phyloP scores from a whole-genome alignment of 192 early-diverging fungal species.

The Backusella parvicylindrica region DNA sequence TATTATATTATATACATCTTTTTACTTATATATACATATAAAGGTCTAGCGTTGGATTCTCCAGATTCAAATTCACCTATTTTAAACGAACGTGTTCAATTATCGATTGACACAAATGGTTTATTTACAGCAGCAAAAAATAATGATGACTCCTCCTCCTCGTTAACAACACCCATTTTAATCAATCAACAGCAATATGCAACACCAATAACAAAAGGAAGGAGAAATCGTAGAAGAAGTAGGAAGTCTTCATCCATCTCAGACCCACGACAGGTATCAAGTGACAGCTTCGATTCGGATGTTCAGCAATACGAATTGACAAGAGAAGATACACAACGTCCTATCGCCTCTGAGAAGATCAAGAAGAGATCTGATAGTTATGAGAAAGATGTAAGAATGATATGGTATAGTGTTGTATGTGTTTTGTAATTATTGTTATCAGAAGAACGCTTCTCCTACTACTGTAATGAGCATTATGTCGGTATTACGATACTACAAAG shows the following conservation, averaged over 20 bases:
- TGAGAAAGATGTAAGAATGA: conserved; percentile 1
- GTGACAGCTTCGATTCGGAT: background rate
- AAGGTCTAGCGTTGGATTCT: background rate
- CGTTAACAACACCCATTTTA: background rate
- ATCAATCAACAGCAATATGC: no score
- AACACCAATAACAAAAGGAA: background rate
- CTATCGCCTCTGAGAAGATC: conserved; percentile 33
- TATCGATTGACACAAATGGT: background rate
- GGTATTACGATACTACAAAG: conserved; percentile 34
- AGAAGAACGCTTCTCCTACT: background rate
- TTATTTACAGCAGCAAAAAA: background rate
- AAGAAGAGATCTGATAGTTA: conserved; percentile 22
- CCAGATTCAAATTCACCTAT: background rate
- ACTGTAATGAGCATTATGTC: conserved; percentile 17
- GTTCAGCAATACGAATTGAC: conserved; percentile 29
- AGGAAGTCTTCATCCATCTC: background rate
- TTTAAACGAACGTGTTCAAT: background rate
- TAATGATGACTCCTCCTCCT: background rate
- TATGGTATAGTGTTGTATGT: background rate
- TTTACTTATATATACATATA: background rate
- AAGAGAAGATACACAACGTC: conserved; percentile 29
- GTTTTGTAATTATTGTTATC: background rate
- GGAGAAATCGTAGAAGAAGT: background rate
- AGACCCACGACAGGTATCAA: background rate
- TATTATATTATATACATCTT: background rate